Evolutionary conservation across 176 grass and related monocot species (phyloP).

Genomic region (Raddia distichophylla): DNA sequence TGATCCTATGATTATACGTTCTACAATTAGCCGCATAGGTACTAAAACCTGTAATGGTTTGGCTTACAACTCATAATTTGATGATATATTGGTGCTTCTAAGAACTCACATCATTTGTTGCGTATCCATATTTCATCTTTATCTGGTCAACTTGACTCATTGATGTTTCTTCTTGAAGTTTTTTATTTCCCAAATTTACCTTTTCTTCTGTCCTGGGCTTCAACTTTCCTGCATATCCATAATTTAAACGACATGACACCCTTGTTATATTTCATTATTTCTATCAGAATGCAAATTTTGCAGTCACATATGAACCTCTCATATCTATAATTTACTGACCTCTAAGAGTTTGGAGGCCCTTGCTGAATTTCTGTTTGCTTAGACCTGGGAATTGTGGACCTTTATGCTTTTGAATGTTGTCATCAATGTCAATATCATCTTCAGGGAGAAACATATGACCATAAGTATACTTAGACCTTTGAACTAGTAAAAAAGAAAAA

Average conservation of each 20-base stretch:
- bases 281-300: constrained; percentile 32
- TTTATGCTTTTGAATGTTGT: constrained; percentile 72
- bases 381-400: constrained; percentile 76
- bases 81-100: constrained; percentile 3
- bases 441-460: constrained; percentile 37
- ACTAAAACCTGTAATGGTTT: neutral
- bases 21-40: neutral
- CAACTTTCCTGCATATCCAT: constrained; percentile 66
- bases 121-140: constrained; percentile 94
- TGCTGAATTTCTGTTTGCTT: constrained; percentile 80
- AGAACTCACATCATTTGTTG: constrained; percentile 72
- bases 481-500: constrained; percentile 30
- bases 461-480: constrained; percentile 22
- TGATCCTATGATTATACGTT: neutral
- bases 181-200: constrained; percentile 48
- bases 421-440: constrained; percentile 96
- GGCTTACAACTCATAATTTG: constrained; percentile 1
- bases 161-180: constrained; percentile 55
- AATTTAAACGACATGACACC: constrained; percentile 25
- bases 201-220: constrained; percentile 81
- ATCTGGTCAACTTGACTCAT: constrained; percentile 77
- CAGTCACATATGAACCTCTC: constrained; percentile 15
- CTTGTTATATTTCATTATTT: constrained; percentile 15
- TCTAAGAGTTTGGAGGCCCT: constrained; percentile 78
- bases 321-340: constrained; percentile 50